phyloP scores from a whole-genome alignment of 2,329 filamentous ascomycete species.

The Penicillium sp. region DNA sequence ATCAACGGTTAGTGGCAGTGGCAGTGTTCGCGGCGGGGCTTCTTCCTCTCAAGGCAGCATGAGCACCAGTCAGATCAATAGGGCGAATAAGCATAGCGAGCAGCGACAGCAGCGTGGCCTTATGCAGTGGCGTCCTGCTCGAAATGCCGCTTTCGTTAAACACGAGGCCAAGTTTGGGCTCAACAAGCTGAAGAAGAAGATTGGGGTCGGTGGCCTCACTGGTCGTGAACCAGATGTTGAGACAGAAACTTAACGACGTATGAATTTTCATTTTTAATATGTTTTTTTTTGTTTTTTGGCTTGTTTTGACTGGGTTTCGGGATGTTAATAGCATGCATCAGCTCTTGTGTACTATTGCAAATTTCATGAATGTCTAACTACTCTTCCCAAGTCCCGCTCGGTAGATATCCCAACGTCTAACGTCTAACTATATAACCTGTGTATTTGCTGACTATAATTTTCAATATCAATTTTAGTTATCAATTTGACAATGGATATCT shows the following conservation, averaged over 20 bases:
- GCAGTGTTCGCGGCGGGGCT: constrained; percentile 8
- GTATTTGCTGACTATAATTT: too few species aligned
- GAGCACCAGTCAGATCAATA: constrained; percentile 28
- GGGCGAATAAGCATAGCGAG: constrained; percentile 51
- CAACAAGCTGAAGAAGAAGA: constrained; percentile 71
- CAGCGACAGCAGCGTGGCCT: constrained; percentile 83
- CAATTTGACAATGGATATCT: too few species aligned
- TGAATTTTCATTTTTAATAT: too few species aligned
- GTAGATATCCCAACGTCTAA: too few species aligned
- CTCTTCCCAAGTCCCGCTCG: too few species aligned
- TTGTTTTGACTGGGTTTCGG: neutral
- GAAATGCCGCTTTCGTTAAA: constrained; percentile 83
- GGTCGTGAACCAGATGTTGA: constrained; percentile 86
- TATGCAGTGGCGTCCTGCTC: constrained; percentile 93
- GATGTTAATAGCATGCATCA: neutral
- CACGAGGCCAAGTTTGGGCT: constrained; percentile 79
- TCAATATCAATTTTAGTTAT: too few species aligned
- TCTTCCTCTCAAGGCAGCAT: constrained; percentile 17
- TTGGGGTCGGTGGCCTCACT: constrained; percentile 64
- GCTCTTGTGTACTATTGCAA: neutral
- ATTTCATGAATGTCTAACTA: neutral
- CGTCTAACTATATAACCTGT: too few species aligned
- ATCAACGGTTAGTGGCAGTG: constrained; percentile 19
- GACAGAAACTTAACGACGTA: constrained; percentile 57
- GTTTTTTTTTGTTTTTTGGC: too few species aligned